phyloP scores from a whole-genome alignment of 371 early-diverging fungal genomes.

The Gilbertella persicaria region DNA sequence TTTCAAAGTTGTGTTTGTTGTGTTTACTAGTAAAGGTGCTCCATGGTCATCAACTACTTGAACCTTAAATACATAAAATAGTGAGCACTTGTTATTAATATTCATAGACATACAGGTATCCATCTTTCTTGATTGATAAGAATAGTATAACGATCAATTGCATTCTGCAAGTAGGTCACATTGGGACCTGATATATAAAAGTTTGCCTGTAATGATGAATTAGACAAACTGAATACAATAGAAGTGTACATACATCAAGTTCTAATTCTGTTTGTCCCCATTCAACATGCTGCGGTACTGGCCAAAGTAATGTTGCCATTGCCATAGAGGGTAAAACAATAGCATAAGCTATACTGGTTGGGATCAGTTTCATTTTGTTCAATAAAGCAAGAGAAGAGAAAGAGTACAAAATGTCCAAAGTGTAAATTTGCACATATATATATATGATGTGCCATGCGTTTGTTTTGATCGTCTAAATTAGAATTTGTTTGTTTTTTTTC shows the following conservation, averaged over 20 bases:
- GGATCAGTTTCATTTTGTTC: neutral
- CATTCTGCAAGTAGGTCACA: slow-evolving; percentile 14
- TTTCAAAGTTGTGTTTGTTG: slow-evolving; percentile 10
- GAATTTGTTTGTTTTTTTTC: too few relatives aligned
- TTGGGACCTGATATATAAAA: slow-evolving; percentile 11
- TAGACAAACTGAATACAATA: neutral
- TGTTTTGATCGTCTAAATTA: too few relatives aligned
- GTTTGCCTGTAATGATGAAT: neutral
- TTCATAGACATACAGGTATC: slow-evolving; percentile 31
- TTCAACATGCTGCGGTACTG: slow-evolving; percentile 13
- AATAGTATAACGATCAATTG: slow-evolving; percentile 38
- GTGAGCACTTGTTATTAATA: too few relatives aligned
- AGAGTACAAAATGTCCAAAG: too few relatives aligned
- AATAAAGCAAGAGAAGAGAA: neutral
- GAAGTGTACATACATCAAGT: slow-evolving; percentile 15
- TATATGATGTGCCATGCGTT: too few relatives aligned
- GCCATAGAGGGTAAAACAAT: slow-evolving; percentile 8
- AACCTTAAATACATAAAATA: slow-evolving; percentile 17
- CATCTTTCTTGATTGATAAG: slow-evolving; percentile 40
- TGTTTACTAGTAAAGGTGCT: neutral
- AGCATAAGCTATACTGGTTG: slow-evolving; percentile 1
- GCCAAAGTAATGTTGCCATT: slow-evolving; percentile 18
- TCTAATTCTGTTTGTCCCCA: slow-evolving; percentile 6
- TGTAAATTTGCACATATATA: too few relatives aligned
- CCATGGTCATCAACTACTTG: slow-evolving; percentile 18